A percentile compares a stretch with the other conserved stretches of the same genome.
These are phyloP conservation scores for Cladochytrium replicatum DNA, from an alignment of 192 early-diverging fungal genomes.

Conservation along the genomic window DNA sequence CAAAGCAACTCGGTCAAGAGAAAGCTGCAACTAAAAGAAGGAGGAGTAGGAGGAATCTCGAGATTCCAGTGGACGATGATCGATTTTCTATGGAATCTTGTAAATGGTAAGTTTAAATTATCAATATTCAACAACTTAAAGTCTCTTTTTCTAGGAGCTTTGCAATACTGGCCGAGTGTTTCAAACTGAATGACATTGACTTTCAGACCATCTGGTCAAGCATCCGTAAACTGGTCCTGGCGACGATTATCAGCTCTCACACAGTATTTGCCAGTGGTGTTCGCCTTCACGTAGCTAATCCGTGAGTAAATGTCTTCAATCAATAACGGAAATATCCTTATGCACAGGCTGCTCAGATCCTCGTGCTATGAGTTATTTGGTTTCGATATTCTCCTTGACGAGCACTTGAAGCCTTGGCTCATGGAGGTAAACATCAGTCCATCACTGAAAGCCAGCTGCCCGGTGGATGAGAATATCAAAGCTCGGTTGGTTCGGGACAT, in stretches of 20 bases:
- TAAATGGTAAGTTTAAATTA: conserved; percentile 30
- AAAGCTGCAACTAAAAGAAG: no score
- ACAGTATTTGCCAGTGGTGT: conserved; percentile 26
- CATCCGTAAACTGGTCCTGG: conserved; percentile 28
- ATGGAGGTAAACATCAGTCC: conserved; percentile 16
- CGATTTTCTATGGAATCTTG: conserved; percentile 15
- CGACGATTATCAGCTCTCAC: conserved; percentile 29
- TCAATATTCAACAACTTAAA: background rate
- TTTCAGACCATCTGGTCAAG: conserved; percentile 16
- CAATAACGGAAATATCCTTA: background rate
- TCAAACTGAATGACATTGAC: conserved; percentile 14
- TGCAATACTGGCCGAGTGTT: conserved; percentile 20
- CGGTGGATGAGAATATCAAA: conserved; percentile 31
- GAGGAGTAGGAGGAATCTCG: no score
- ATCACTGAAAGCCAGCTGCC: conserved; percentile 22
- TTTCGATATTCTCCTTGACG: conserved; percentile 15
- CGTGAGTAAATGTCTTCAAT: conserved; percentile 7
- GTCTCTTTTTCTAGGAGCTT: conserved; percentile 16
- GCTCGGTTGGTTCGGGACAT: conserved; percentile 24
- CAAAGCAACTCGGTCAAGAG: background rate
- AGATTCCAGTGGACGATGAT: no score
- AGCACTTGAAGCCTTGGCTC: conserved; percentile 12
- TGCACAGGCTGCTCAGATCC: background rate
- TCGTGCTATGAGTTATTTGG: conserved; percentile 19
- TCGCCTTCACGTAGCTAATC: conserved; percentile 16